phyloP scores from a whole-genome alignment of 768 basidiomycete genomes.

The Favolaschia claudopus region DNA sequence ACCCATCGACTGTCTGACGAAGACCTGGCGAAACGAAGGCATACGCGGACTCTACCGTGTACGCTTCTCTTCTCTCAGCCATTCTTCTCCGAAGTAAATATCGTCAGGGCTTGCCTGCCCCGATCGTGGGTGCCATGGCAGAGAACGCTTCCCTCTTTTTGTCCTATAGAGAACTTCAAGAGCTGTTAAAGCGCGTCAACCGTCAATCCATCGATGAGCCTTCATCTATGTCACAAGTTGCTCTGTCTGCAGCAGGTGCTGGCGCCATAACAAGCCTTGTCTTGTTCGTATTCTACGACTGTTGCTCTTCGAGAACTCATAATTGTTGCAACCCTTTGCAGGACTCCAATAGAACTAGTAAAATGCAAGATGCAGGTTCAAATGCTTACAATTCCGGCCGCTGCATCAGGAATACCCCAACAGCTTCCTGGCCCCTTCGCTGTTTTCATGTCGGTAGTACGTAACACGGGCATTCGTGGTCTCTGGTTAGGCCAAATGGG shows the following conservation, averaged over 20 bases:
- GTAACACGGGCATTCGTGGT: slow-evolving; percentile 64
- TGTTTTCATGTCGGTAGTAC: slow-evolving; percentile 67
- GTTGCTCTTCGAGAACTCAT: background rate
- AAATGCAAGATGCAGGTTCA: slow-evolving; percentile 96
- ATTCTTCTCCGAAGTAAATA: background rate
- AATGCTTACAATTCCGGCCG: slow-evolving; percentile 57
- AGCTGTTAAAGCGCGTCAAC: slow-evolving; percentile 54
- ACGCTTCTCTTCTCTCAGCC: slow-evolving; percentile 34
- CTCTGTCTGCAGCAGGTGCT: slow-evolving; percentile 85
- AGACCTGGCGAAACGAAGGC: slow-evolving; percentile 87
- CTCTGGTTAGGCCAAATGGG: slow-evolving; percentile 90
- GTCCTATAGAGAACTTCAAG: slow-evolving; percentile 83
- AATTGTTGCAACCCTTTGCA: slow-evolving; percentile 33
- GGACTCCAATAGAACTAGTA: slow-evolving; percentile 87
- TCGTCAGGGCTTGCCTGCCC: slow-evolving; percentile 88
- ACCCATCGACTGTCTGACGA: slow-evolving; percentile 85
- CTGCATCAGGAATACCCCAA: slow-evolving; percentile 13
- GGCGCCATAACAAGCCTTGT: slow-evolving; percentile 89
- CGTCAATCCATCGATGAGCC: slow-evolving; percentile 48
- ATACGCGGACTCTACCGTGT: slow-evolving; percentile 88
- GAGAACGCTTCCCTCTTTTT: slow-evolving; percentile 94
- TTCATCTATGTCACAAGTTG: slow-evolving; percentile 73
- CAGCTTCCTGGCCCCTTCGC: slow-evolving; percentile 72
- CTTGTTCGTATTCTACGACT: slow-evolving; percentile 60
- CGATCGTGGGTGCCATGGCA: slow-evolving; percentile 90